Evolutionary conservation across 2,329 filamentous ascomycete genomes (phyloP), one percentile per base, ranked within the genome.

Genomic region (Ophiognomonia clavigignenti-juglandacearum): DNA sequence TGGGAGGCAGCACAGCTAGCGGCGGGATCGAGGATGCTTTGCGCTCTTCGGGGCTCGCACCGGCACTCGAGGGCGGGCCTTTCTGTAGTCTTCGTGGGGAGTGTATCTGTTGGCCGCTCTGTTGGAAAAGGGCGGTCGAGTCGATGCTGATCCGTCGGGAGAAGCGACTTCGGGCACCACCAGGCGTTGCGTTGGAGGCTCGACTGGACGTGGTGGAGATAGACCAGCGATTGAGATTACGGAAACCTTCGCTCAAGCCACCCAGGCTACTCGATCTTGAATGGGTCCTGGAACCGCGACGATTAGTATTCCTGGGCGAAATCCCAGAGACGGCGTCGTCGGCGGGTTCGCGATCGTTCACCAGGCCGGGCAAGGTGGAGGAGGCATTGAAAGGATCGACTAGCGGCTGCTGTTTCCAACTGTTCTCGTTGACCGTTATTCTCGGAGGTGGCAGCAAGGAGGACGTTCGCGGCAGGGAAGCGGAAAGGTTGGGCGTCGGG

Each of bases 161-260:
- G 53, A 67, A 65, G 48, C 61, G 57, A 44, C 52, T 60, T 37
- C 60, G 61, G 18, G 62, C 59, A 47, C 62, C 59, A 47, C 62
- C 61, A 52, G 58, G 61, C 44, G 56, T 58, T 39, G 61, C 57
- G 37, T 56, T 54, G 39, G 72, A 74, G 31, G 67, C 62, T 53
- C 65, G 69, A 50, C 70, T 78, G 35, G 75, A 78, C 8, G 64
- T 59, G 42, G 75, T 76, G 13, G 76, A 79, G 18, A 67, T 64
- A 35, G 75, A 77, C 74, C 74, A 77, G 57, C 74, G 70, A 57
- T 78, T 73, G 51, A 74, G 65, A 53, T 71, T 72, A 58, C 69
- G 71, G 34, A 72, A 66, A 37, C 66, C 63, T 47, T 76, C 72
- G 57, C 64, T 70, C 52, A 64, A 51, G 51, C 61, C 63, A 45